Conservation (phyloP, 2,329 filamentous ascomycete genomes). For the Madurella fahalii region DNA sequence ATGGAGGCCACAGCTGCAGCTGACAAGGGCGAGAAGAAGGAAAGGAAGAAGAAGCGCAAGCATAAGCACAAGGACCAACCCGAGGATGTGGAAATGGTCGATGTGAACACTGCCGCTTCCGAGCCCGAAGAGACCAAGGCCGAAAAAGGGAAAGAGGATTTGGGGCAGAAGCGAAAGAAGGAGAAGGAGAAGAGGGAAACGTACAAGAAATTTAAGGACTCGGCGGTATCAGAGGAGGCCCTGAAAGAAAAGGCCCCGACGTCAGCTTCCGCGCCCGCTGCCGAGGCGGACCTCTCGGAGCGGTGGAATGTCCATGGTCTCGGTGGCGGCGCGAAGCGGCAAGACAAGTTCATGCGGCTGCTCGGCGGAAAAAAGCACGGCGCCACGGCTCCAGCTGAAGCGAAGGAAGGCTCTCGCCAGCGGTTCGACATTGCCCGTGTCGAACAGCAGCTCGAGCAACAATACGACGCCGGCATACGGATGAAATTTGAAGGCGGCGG, state of each 20-base stretch:
- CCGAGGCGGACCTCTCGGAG: slow-evolving; percentile 32
- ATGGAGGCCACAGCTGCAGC: background rate
- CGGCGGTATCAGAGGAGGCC: background rate
- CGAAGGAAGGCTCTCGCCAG: slow-evolving; percentile 23
- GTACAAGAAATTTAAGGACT: slow-evolving; percentile 8
- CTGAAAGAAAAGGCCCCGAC: background rate
- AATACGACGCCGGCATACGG: slow-evolving; percentile 54
- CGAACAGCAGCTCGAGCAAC: slow-evolving; percentile 52
- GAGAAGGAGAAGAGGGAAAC: slow-evolving; percentile 16
- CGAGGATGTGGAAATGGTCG: slow-evolving; percentile 9
- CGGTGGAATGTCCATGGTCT: slow-evolving; percentile 52
- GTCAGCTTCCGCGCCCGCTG: slow-evolving; percentile 13
- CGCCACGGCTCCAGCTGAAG: slow-evolving; percentile 15
- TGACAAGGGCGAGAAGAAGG: slow-evolving; percentile 4
- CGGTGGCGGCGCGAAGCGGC: slow-evolving; percentile 47
- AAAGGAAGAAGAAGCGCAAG: slow-evolving; percentile 3
- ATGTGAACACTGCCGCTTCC: background rate
- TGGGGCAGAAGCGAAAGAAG: background rate
- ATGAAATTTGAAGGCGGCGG: slow-evolving; percentile 51
- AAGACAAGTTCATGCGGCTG: slow-evolving; percentile 55
- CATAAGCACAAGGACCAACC: slow-evolving; percentile 1
- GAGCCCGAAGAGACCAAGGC: slow-evolving; percentile 1
- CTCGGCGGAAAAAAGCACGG: slow-evolving; percentile 50
- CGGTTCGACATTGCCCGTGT: slow-evolving; percentile 37
- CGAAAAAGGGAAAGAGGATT: slow-evolving; percentile 2